Evolutionary conservation across 306 rosid species (phyloP), one percentile per base, ranked within the genome.

Genomic region (Glycine latifolia): DNA sequence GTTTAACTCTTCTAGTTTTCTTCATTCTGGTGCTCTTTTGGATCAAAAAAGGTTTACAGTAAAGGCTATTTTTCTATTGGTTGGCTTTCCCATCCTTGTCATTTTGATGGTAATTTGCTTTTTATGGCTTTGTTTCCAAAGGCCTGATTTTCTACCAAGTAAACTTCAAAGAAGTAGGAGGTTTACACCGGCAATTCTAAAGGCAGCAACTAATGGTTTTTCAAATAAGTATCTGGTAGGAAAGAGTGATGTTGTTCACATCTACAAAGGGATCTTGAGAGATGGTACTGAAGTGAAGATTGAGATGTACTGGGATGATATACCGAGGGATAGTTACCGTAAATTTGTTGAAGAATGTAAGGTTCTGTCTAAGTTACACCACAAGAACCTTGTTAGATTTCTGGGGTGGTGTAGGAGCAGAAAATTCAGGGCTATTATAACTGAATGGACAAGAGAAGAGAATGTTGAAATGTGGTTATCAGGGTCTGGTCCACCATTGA

Each of bases 321-420:
- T 75, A 65, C 72, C 88, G 37, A 87, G 84, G 60, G 88, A 88
- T 4, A 47, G 63, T 33, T 81, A 78, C 47, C 31, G 10, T 3
- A 77, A 56, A 53, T 81, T 89, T 41, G 81, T 86, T 35, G 84
- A 91, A 67, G 91, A 92, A 76, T 88, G 94, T 71, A 84, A 86
- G 61, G 58, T 91, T 78, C 77, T 92, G 14, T 83, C 69, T 67
- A 84, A 72, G 61, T 79, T 92, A 55, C 6, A 81, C 46, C 97
- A 92, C 71, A 81, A 81, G 85, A 92, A 92, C 79, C 79, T 89
- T 41, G 83, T 89, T 61, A 35, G 17, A 56, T 67, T 91, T 61
- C 49, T 89, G n/a, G 97, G 97, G 9, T 92, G 92, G 92, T 92
- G 93, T 37, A 78, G 82, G 53, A 83, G 86, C 65, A 81, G 90